Conservation (phyloP, 225 moss, liverwort and hornwort species). For the Neckera pumila region DNA sequence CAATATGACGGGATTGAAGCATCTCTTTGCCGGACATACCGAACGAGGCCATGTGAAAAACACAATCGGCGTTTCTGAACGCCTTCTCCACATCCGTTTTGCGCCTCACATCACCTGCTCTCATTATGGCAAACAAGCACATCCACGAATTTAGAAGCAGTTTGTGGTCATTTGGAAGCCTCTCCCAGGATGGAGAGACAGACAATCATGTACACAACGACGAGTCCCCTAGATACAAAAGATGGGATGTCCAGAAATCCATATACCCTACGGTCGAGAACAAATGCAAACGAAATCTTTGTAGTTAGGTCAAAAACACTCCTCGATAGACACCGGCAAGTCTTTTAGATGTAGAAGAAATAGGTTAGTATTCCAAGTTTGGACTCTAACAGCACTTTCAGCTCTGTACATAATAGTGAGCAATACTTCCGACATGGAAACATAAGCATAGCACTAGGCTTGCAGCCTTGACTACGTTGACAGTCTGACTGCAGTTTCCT, state of each 20-base stretch:
- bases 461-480: neutral
- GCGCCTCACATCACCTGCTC: constrained; percentile 67
- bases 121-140: neutral
- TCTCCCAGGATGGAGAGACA: neutral
- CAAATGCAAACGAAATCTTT: neutral
- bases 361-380: neutral
- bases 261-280: neutral
- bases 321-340: neutral
- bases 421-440: neutral
- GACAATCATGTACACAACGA: neutral
- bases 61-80: constrained; percentile 59
- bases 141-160: neutral
- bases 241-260: neutral
- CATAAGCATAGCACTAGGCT: neutral
- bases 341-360: neutral
- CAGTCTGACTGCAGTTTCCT: neutral
- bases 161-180: neutral
- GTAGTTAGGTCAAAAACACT: neutral
- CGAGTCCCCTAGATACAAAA: neutral
- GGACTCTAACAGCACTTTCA: neutral
- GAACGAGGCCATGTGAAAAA: constrained; percentile 85
- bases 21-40: constrained; percentile 95
- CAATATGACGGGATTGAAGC: constrained; percentile 71
- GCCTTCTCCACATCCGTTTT: constrained; percentile 63
- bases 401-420: neutral